phyloP scores from a whole-genome alignment of 345 rosid species.

The Alliaria petiolata region DNA sequence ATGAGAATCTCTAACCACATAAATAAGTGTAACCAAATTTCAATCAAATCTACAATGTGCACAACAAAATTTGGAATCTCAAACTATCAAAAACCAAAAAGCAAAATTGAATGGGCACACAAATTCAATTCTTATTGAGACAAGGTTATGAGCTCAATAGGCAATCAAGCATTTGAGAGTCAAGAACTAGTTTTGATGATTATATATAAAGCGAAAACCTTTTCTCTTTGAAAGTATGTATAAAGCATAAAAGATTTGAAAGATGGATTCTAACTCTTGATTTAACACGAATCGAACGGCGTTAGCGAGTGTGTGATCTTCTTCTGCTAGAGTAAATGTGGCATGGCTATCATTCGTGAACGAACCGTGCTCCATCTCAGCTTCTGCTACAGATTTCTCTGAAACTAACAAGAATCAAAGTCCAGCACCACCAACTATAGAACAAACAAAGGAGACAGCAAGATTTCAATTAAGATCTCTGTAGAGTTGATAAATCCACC shows the following conservation, averaged over 20 bases:
- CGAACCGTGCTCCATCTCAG: conserved; percentile 71
- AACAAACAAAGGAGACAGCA: background rate
- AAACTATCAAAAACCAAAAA: background rate
- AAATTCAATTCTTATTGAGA: too few relatives aligned
- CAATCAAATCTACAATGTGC: background rate
- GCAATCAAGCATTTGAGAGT: background rate
- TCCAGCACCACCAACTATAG: background rate
- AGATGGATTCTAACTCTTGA: conserved; percentile 65
- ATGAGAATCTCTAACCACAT: background rate
- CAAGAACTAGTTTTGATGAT: background rate
- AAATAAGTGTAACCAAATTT: background rate
- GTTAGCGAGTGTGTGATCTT: conserved; percentile 88
- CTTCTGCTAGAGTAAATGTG: conserved; percentile 65
- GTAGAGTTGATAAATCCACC: background rate
- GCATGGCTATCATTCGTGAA: conserved; percentile 50
- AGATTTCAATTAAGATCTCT: background rate
- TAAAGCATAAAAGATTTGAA: background rate
- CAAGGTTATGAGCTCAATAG: too few relatives aligned
- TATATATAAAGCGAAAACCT: background rate
- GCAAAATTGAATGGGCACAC: background rate
- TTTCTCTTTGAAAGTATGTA: background rate
- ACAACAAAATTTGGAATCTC: background rate
- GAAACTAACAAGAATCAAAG: background rate
- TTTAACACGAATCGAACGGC: conserved; percentile 75
- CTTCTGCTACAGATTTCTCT: background rate